phyloP scores from a whole-genome alignment of 306 rosid genomes.

The Inga oerstediana region DNA sequence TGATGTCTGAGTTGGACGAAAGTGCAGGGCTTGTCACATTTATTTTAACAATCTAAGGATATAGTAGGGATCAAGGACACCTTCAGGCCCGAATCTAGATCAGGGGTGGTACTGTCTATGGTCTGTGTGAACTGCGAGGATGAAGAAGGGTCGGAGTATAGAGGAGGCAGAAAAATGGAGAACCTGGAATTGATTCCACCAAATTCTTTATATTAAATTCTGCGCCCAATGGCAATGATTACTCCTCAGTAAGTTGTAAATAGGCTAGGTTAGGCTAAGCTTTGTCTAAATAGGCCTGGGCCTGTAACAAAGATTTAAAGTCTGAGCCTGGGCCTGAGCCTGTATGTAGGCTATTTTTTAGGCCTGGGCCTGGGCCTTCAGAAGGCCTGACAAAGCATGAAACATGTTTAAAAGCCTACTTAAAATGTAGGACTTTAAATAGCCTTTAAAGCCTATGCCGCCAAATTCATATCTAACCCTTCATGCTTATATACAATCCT shows the following conservation, averaged over 20 bases:
- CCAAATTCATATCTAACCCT: too few species aligned
- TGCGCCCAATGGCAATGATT: not conserved
- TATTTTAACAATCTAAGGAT: not conserved
- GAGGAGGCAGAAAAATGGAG: not conserved
- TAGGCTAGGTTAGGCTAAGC: too few species aligned
- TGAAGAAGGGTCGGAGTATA: not conserved
- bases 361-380: too few species aligned
- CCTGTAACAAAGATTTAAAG: too few species aligned
- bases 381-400: too few species aligned
- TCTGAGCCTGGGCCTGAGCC: too few species aligned
- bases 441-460: too few species aligned
- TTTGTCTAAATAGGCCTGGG: too few species aligned
- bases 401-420: too few species aligned
- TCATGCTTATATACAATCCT: too few species aligned
- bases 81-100: not conserved
- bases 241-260: not conserved
- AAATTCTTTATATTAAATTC: not conserved
- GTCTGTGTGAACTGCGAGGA: not conserved
- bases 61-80: not conserved
- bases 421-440: too few species aligned
- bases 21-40: not conserved
- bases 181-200: not conserved
- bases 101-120: not conserved
- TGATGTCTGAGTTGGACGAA: not conserved
- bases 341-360: too few species aligned